Percentiles rank a stretch among this genome's conserved stretches.
phyloP scores from a whole-genome alignment of 2,329 filamentous ascomycete genomes.

The Penicillium polonicum region DNA sequence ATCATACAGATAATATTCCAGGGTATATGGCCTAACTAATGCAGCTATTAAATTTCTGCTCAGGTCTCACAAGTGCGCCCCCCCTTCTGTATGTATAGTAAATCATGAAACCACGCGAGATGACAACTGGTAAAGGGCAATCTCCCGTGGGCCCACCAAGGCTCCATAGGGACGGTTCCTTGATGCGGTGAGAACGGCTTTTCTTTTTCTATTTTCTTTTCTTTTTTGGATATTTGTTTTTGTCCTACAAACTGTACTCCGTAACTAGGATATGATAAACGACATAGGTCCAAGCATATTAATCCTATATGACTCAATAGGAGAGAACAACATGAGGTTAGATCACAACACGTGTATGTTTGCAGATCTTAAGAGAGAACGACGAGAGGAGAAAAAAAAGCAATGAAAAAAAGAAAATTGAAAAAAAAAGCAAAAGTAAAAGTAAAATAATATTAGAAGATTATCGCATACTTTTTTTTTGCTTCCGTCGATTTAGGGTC shows the following conservation, averaged over 20 bases:
- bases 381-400: conserved; percentile 3
- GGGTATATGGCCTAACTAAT: background rate
- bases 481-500: background rate
- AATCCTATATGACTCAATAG: background rate
- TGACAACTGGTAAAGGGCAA: conserved; percentile 27
- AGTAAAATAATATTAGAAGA: conserved; percentile 2
- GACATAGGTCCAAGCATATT: background rate
- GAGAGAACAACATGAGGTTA: background rate
- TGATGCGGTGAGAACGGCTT: conserved; percentile 21
- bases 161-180: conserved; percentile 24
- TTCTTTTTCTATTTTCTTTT: conserved; percentile 1
- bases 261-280: background rate
- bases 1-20: background rate
- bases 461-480: background rate
- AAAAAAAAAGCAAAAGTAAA: conserved; percentile 10
- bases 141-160: conserved; percentile 28
- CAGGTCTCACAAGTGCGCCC: conserved; percentile 11
- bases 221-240: conserved; percentile 3
- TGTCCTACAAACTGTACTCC: background rate
- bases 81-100: conserved; percentile 10
- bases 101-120: conserved; percentile 28
- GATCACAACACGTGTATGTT: conserved; percentile 7
- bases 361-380: conserved; percentile 15
- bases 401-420: background rate
- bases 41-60: background rate